Evolutionary conservation across 768 basidiomycete species (phyloP), one percentile per base, ranked within the genome.

Genomic region (Nevesoporus exiguus): DNA sequence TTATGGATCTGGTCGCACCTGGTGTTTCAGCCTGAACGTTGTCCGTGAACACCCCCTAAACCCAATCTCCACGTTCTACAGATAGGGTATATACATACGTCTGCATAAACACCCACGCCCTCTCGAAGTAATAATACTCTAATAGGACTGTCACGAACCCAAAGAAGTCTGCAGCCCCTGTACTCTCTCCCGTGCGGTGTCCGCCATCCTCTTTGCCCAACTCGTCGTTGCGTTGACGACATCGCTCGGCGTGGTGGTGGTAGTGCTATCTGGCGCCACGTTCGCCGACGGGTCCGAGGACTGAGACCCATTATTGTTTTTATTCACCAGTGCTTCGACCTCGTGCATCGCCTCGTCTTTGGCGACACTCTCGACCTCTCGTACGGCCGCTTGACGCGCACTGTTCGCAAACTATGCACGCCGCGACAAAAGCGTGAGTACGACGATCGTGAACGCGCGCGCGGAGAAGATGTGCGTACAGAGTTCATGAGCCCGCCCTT

Each of bases 201-300:
- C 43, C 47, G 34, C 41, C 52, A 63, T 57, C 25, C 44, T 47
- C 45, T 57, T 60, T n/a, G 55, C 62, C 61, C 61, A 63, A 30
- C 24, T 63, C 11, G 53, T 59, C 13, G 61, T 36, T 3, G 34
- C 31, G 37, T 21, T 47, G 14, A 56, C n/a, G 0, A 15, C 50
- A n/a, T 60, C 54, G 4, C 22, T 45, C 10, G 48, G 25, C 5
- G 44, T 41, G 5, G 37, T 51, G 4, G 39, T 43, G 2, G 48
- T 2, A 22, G 39, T 43, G 2, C 45, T 2, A 22, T 54, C 45
- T 9, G 47, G 27, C 22, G 11, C 15, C 14, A 5, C n/a, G 14
- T 19, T 29, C 19, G 14, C 14, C 5, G 29, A 24, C 22, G 31
- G 10, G 24, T 47, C 7, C 3, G 36, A 31, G 7, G 56, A 27